These are phyloP conservation scores for Acacia confusa DNA, from an alignment of 306 rosid genomes.

Conservation along the genomic window DNA sequence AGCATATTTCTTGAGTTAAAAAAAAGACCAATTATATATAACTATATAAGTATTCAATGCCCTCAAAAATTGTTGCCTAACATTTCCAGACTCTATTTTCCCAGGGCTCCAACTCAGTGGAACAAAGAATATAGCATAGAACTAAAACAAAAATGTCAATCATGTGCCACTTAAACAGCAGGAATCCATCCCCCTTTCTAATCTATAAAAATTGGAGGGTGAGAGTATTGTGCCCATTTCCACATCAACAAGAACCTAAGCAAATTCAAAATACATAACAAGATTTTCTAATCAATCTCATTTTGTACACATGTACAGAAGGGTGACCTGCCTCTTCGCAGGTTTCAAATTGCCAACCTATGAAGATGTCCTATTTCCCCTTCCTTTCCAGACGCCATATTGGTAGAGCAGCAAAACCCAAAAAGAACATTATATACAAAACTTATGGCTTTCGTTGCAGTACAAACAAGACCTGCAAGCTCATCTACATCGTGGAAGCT, in stretches of 20 bases:
- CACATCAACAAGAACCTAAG: slow-evolving; percentile 44
- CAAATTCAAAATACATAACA: slow-evolving; percentile 37
- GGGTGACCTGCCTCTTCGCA: slow-evolving; percentile 41
- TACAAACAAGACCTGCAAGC: slow-evolving; percentile 57
- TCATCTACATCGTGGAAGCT: slow-evolving; percentile 85
- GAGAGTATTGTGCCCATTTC: slow-evolving; percentile 51
- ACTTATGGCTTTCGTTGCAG: slow-evolving; percentile 61
- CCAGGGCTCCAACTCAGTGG: slow-evolving; percentile 51
- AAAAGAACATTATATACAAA: slow-evolving; percentile 54
- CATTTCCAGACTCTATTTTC: slow-evolving; percentile 41
- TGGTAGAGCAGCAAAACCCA: slow-evolving; percentile 33
- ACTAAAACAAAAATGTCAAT: slow-evolving; percentile 47
- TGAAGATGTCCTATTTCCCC: slow-evolving; percentile 36
- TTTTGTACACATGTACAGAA: slow-evolving; percentile 86
- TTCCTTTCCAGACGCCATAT: slow-evolving; percentile 46
- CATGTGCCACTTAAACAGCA: slow-evolving; percentile 36
- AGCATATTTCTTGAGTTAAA: slow-evolving; percentile 6
- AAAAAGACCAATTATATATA: slow-evolving; percentile 30
- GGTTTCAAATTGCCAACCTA: slow-evolving; percentile 42
- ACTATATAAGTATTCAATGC: slow-evolving; percentile 50
- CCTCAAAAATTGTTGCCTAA: slow-evolving; percentile 62
- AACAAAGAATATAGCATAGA: slow-evolving; percentile 58
- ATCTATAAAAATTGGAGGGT: slow-evolving; percentile 50
- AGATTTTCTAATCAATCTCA: slow-evolving; percentile 69
- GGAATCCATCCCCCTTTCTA: slow-evolving; percentile 49